Conservation (phyloP, 805 yeast species). For the Zygotorulaspora chibaensis region DNA sequence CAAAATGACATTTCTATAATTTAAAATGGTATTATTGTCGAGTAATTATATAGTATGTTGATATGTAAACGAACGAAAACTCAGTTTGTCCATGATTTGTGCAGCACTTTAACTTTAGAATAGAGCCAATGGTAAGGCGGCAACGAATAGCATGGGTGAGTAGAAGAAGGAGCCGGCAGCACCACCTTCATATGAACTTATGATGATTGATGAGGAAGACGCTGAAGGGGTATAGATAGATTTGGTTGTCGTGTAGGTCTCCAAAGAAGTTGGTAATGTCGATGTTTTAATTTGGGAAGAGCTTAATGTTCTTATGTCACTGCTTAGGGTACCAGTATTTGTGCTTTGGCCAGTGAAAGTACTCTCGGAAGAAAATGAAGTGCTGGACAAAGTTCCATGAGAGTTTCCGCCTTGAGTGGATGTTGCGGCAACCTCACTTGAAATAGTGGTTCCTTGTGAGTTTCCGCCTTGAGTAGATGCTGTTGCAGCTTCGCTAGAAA, state of each 20-base stretch:
- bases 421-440: background rate
- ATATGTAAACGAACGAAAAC: too few species aligned
- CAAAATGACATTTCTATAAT: too few species aligned
- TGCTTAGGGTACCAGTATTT: background rate
- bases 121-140: background rate
- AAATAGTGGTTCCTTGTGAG: background rate
- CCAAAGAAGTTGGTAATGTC: background rate
- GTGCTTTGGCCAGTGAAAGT: background rate
- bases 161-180: background rate
- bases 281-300: background rate
- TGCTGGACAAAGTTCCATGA: background rate
- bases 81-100: too few species aligned
- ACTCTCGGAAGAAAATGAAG: background rate
- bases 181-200: conserved; percentile 1
- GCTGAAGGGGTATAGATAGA: background rate
- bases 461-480: background rate
- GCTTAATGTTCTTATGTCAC: too few species aligned
- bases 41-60: too few species aligned
- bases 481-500: background rate
- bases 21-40: too few species aligned
- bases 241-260: background rate
- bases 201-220: background rate
- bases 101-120: background rate
- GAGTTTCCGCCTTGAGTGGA: background rate
- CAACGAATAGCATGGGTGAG: background rate